These are phyloP conservation scores for Tolypocladium inflatum DNA, from an alignment of 2,329 filamentous ascomycete genomes.

Conservation along the genomic window DNA sequence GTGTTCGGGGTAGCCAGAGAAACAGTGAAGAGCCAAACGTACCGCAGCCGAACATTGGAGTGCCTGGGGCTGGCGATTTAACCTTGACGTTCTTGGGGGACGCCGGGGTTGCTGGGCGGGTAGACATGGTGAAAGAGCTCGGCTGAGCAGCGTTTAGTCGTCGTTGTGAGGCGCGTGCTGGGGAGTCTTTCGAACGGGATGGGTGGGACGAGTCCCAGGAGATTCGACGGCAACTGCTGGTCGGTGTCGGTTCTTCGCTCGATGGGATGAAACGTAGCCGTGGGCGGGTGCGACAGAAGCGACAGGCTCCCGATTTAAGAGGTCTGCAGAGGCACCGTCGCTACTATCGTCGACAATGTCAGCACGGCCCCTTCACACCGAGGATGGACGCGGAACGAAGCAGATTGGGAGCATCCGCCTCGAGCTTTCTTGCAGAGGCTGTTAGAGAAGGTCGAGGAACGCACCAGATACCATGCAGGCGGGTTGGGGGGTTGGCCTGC, in stretches of 20 bases:
- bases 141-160: neutral
- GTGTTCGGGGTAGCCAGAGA: neutral
- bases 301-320: neutral
- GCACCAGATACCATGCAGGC: neutral
- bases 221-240: neutral
- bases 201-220: neutral
- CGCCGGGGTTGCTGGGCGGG: conserved; percentile 37
- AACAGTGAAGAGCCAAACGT: conserved; percentile 16
- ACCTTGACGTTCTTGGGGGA: conserved; percentile 50
- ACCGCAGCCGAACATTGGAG: conserved; percentile 57
- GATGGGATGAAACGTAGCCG: neutral
- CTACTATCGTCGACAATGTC: neutral
- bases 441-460: neutral
- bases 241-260: neutral
- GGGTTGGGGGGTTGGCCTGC: neutral
- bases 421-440: neutral
- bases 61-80: conserved; percentile 48
- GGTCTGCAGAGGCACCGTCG: neutral
- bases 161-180: neutral
- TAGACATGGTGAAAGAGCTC: conserved; percentile 26
- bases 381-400: neutral
- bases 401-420: neutral
- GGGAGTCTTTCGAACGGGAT: neutral
- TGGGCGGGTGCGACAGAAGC: neutral
- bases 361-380: neutral